Percentiles rank a stretch among this genome's conserved stretches.
Evolutionary conservation across 164 flowering plant genomes (phyloP).

Genomic region (Vitis amurensis): DNA sequence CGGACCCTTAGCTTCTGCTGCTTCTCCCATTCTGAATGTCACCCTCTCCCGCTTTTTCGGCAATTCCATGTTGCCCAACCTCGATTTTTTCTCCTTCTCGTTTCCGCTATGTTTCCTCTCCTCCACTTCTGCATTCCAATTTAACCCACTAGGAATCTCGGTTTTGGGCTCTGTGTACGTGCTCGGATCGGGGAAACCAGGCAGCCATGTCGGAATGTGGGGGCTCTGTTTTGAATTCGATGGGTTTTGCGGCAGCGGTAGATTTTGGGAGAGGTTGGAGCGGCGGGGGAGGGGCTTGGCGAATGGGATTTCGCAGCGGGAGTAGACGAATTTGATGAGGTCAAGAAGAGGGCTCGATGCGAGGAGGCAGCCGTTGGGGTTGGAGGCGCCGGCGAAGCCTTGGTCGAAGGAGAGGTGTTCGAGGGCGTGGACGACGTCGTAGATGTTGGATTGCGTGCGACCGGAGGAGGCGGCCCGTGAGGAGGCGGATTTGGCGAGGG

Average conservation of each 20-base stretch:
- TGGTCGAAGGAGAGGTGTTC: slow-evolving; percentile 27
- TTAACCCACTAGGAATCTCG: slow-evolving; percentile 14
- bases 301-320: slow-evolving; percentile 44
- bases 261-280: neutral
- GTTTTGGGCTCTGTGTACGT: neutral
- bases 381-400: slow-evolving; percentile 36
- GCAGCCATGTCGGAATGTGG: slow-evolving; percentile 43
- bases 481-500: slow-evolving; percentile 32
- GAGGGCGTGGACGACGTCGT: slow-evolving; percentile 40
- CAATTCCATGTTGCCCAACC: neutral
- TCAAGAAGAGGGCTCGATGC: slow-evolving; percentile 25
- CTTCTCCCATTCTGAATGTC: slow-evolving; percentile 26
- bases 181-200: slow-evolving; percentile 27
- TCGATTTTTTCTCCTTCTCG: neutral
- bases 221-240: neutral
- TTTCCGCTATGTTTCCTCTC: neutral
- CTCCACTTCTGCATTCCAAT: neutral
- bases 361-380: neutral
- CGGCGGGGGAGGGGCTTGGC: slow-evolving; percentile 42
- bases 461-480: slow-evolving; percentile 24
- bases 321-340: slow-evolving; percentile 26
- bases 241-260: slow-evolving; percentile 2
- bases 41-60: slow-evolving; percentile 30
- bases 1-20: neutral
- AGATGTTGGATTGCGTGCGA: slow-evolving; percentile 46